Evolutionary conservation across 768 basidiomycete genomes (phyloP), one percentile per base, ranked within the genome.

Genomic region (Omphalotus guepiniiformis): DNA sequence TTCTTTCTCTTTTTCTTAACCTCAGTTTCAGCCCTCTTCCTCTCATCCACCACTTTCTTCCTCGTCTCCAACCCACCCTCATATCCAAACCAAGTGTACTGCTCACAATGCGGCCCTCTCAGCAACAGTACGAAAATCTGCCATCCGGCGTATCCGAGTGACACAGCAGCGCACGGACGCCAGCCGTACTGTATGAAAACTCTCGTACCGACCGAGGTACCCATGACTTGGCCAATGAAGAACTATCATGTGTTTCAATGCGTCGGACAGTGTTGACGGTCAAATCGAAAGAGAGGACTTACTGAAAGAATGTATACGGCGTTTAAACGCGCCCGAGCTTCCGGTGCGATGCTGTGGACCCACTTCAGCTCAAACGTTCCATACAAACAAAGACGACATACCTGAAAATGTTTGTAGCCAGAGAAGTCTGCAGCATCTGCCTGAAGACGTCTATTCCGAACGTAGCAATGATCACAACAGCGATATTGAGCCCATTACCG

Each of bases 201-300:
- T 28, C 76, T 62, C 0, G 87, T 85, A 25, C 88, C 83, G 1
- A 83, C 82, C 0, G 85, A 74, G 0, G 88, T 90, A 15, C 90
- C 90, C 65, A 86, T 82, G 8, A 91, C 85, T 68, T 92, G 88
- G 0, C 90, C 90, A 19, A 87, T 73, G 63, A 89, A 88, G 25
- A 85, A 64, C 76, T 78, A n/a, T n/a, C n/a, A n/a, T n/a, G n/a
- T n/a, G n/a, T n/a, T n/a, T n/a, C n/a, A n/a, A n/a, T n/a, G n/a
- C n/a, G n/a, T n/a, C n/a, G n/a, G n/a, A n/a, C n/a, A n/a, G n/a
- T n/a, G n/a, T n/a, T n/a, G n/a, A n/a, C n/a, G n/a, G n/a, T n/a
- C n/a, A n/a, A n/a, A n/a, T n/a, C n/a, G n/a, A n/a, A n/a, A n/a
- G n/a, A n/a, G n/a, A n/a, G n/a, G n/a, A n/a, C n/a, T n/a, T n/a